Evolutionary conservation across 768 basidiomycete species (phyloP).

Genomic region (Lentinula raphanica): DNA sequence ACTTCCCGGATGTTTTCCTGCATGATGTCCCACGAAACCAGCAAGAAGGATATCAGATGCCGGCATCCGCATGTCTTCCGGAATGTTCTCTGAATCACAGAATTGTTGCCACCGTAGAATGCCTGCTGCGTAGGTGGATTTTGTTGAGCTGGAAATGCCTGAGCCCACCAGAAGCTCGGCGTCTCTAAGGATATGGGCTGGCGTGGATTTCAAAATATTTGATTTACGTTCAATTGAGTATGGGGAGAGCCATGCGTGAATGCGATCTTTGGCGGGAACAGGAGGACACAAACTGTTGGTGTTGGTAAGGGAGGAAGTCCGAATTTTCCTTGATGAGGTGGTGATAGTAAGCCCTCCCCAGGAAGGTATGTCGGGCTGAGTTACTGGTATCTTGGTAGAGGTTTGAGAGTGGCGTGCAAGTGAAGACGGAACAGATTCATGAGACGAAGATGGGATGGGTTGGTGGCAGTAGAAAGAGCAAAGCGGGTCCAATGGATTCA

Average conservation of each 20-base stretch:
- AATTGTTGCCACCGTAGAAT: slow-evolving; percentile 27
- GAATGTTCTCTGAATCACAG: slow-evolving; percentile 23
- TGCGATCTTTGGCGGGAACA: too few relatives aligned
- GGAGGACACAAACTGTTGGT: too few relatives aligned
- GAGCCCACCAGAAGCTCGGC: not conserved
- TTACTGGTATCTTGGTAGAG: not conserved
- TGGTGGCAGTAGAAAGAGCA: slow-evolving; percentile 23
- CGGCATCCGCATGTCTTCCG: slow-evolving; percentile 23
- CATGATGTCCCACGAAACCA: slow-evolving; percentile 19
- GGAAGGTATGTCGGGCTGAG: too few relatives aligned
- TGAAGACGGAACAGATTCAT: too few relatives aligned
- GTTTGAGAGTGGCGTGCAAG: too few relatives aligned
- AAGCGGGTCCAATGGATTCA: too few relatives aligned
- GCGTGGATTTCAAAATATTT: slow-evolving; percentile 9
- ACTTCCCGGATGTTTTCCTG: slow-evolving; percentile 10
- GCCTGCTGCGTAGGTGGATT: slow-evolving; percentile 24
- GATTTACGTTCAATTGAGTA: too few relatives aligned
- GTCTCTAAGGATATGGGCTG: not conserved
- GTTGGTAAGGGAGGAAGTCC: not conserved
- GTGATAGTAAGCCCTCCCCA: too few relatives aligned
- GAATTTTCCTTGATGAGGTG: too few relatives aligned
- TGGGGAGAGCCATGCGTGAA: too few relatives aligned
- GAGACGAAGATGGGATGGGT: too few relatives aligned
- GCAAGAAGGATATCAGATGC: slow-evolving; percentile 22
- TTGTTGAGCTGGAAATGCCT: slow-evolving; percentile 11